Base-by-base conservation (phyloP, 441 rosid genomes). In the Pelargonium exstipulatum region DNA sequence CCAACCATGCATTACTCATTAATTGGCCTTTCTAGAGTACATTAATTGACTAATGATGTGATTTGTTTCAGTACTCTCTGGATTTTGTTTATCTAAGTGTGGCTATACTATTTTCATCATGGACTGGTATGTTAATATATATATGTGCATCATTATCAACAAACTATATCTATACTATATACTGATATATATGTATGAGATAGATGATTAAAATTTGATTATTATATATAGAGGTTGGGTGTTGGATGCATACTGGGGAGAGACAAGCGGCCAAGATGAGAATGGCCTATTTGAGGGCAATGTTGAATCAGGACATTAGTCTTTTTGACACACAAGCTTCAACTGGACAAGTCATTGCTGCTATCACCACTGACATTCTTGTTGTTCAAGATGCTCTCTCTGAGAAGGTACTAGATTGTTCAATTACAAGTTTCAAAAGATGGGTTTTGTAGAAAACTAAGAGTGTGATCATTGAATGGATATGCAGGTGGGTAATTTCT, bases 11-110 rank as follows among this genome's bases (percentile, higher is more conserved):
- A 24, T 24, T 0, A 1, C 1, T 0, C 22, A 20, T 20, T 20
- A 20, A 20, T 20, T 20, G 22, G 22, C 22, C 22, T 20, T 20
- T 20, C 1, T 20, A 20, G 22, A 20, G 22, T 20, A 20, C 22
- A 20, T 24, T 24, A 24, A 24, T 2, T 24, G 29, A 24, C 29
- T 24, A 24, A 32, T 16, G 26, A 80, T 64, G 58, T 37, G n/a
- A 18, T 46, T 22, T 43, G 29, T 62, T 83, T 87, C 97, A 94
- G 96, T 91, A 91, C 74, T 88, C 97, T 0, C 76, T 94, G 95
- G 97, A 91, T 82, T 94, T 94, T 78, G 88, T 94, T 3, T 94
- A 94, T 68, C 85, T 94, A 64, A 94, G 97, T 58, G 82, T 86
- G 77, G 97, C 83, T n/a, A 86, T 94, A 69, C 69, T 94, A 58